Conservation (phyloP, 1,284 basidiomycete genomes). For the Ganoderma sp. region DNA sequence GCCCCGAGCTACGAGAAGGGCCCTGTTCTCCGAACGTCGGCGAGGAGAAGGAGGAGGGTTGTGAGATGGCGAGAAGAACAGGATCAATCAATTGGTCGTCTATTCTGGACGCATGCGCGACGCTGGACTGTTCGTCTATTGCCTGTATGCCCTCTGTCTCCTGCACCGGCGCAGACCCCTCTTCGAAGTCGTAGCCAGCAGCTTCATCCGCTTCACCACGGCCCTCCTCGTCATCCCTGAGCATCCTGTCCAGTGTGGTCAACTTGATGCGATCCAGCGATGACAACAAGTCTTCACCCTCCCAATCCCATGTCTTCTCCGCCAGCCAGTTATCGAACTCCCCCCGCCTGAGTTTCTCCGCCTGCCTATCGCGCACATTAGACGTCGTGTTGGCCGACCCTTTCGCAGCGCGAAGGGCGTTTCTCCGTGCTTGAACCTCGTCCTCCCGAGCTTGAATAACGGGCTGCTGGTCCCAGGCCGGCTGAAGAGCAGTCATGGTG, state of each 20-base stretch:
- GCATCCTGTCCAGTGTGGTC: conserved; percentile 52
- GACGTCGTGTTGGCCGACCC: conserved; percentile 28
- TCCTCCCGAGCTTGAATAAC: conserved; percentile 32
- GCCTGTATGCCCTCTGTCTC: neutral
- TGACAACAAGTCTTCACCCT: conserved; percentile 45
- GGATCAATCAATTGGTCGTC: conserved; percentile 41
- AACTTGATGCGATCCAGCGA: conserved; percentile 47
- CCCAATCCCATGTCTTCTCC: conserved; percentile 40
- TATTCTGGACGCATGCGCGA: conserved; percentile 2
- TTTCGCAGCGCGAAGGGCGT: conserved; percentile 29
- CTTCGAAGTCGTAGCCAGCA: neutral
- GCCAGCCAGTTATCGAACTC: conserved; percentile 38
- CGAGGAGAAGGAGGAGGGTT: neutral
- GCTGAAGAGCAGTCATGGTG: conserved; percentile 45
- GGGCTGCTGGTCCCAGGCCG: conserved; percentile 35
- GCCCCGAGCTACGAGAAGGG: neutral
- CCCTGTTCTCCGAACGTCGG: neutral
- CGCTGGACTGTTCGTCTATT: neutral
- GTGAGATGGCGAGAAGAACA: conserved; percentile 34
- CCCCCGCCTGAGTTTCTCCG: conserved; percentile 35
- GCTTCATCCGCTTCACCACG: neutral
- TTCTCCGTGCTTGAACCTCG: conserved; percentile 28
- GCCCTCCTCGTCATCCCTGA: conserved; percentile 46
- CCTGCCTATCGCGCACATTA: conserved; percentile 37
- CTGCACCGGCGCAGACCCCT: neutral